These are phyloP conservation scores for Quercus agrifolia DNA, from an alignment of 306 rosid species.

Conservation along the genomic window DNA sequence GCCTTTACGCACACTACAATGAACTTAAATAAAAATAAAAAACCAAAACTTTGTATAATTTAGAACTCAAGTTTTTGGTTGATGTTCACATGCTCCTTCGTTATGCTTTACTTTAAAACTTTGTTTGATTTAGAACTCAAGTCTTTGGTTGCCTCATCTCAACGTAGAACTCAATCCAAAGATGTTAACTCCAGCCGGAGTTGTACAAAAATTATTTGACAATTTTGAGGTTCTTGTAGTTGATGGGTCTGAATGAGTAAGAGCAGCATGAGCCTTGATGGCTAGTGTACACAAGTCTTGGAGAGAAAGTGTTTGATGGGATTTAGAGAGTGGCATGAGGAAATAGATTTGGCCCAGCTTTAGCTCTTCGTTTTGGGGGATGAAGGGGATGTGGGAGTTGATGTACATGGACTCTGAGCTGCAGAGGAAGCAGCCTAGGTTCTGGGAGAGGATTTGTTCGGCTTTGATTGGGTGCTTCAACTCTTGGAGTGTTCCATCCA, in stretches of 20 bases:
- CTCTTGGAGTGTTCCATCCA: conserved; percentile 54
- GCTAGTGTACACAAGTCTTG: conserved; percentile 52
- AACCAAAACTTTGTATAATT: too few relatives aligned
- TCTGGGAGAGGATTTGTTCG: conserved; percentile 42
- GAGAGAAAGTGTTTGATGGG: conserved; percentile 34
- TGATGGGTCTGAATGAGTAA: conserved; percentile 25
- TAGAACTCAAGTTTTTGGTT: too few relatives aligned
- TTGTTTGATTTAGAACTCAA: neutral
- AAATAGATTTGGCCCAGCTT: conserved; percentile 54
- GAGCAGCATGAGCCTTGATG: conserved; percentile 53
- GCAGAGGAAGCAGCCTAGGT: conserved; percentile 51
- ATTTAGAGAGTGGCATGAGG: conserved; percentile 41
- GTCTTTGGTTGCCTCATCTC: conserved; percentile 12
- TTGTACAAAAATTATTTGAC: neutral
- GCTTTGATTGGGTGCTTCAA: conserved; percentile 43
- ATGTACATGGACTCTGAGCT: conserved; percentile 54
- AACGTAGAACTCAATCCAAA: neutral
- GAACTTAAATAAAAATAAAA: neutral
- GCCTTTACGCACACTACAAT: neutral
- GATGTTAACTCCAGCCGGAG: neutral
- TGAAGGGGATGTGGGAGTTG: conserved; percentile 21
- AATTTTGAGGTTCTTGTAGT: neutral
- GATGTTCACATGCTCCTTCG: neutral
- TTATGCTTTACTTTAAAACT: neutral
- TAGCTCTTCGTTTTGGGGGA: conserved; percentile 44